Conservation (phyloP, 805 yeast species). For the Candida stauntonica region DNA sequence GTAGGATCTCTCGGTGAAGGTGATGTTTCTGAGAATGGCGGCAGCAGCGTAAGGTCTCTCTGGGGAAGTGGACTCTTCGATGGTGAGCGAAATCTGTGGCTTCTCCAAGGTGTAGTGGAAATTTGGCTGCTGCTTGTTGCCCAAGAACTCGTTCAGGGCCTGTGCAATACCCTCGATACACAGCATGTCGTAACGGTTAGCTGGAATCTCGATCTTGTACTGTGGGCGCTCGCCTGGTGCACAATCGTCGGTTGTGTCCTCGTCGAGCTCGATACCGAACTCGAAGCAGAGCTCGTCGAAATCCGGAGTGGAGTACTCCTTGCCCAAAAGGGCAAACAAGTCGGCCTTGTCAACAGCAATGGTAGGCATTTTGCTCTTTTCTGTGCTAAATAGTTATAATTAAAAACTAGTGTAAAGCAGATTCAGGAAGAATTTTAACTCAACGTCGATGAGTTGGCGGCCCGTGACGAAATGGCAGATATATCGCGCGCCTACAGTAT, state of each 20-base stretch:
- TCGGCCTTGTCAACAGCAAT: constrained; percentile 93
- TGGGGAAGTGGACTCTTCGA: constrained; percentile 66
- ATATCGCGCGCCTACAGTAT: no score
- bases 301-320: constrained; percentile 73
- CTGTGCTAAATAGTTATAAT: no score
- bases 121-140: constrained; percentile 58
- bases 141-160: constrained; percentile 87
- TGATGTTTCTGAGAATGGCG: constrained; percentile 83
- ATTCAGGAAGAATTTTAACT: no score
- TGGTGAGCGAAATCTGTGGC: constrained; percentile 61
- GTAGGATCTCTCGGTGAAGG: constrained; percentile 78
- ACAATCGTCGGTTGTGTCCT: constrained; percentile 82
- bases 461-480: no score
- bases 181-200: constrained; percentile 96
- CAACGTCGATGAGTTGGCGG: no score
- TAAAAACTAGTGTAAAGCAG: no score
- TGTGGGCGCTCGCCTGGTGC: constrained; percentile 88
- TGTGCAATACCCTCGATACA: constrained; percentile 98
- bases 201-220: constrained; percentile 93
- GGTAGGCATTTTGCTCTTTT: constrained; percentile 72
- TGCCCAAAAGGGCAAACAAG: constrained; percentile 74
- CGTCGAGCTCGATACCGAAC: constrained; percentile 96
- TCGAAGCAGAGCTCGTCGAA: constrained; percentile 97
- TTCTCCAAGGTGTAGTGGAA: constrained; percentile 58
- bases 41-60: constrained; percentile 93